Evolutionary conservation across 177 flowering plant genomes (phyloP).

Genomic region (Telopea speciosissima): DNA sequence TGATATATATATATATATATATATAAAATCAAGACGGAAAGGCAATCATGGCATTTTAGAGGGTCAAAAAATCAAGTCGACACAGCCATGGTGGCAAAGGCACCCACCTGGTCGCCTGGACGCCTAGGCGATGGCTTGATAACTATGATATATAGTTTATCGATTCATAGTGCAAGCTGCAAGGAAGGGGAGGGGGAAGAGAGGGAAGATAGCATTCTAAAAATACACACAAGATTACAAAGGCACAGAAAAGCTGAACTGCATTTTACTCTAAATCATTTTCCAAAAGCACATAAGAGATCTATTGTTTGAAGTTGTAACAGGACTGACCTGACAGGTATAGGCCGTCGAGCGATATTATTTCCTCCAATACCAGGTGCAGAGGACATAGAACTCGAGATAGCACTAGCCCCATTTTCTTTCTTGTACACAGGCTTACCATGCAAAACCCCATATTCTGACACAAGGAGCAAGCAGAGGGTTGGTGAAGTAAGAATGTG

Average conservation of each 20-base stretch:
- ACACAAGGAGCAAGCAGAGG: slow-evolving; percentile 2
- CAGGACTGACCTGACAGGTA: slow-evolving; percentile 43
- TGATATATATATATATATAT: too few relatives aligned
- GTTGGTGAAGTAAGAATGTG: neutral
- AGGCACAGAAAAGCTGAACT: neutral
- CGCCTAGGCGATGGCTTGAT: too few relatives aligned
- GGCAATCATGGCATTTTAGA: too few relatives aligned
- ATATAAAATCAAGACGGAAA: too few relatives aligned
- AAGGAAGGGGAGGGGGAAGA: too few relatives aligned
- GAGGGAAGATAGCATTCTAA: neutral
- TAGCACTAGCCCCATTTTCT: slow-evolving; percentile 60
- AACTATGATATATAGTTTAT: too few relatives aligned
- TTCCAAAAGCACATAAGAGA: neutral
- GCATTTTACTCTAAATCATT: neutral
- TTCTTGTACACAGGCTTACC: slow-evolving; percentile 61
- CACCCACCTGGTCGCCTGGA: too few relatives aligned
- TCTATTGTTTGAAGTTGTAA: slow-evolving; percentile 4
- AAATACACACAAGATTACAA: too few relatives aligned
- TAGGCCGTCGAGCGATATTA: slow-evolving; percentile 28
- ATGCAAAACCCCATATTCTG: slow-evolving; percentile 52
- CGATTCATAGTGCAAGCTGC: neutral
- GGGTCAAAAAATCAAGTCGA: too few relatives aligned
- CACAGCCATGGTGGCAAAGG: too few relatives aligned
- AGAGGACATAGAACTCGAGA: slow-evolving; percentile 40
- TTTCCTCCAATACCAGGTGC: slow-evolving; percentile 33